Evolutionary conservation across 2,329 filamentous ascomycete genomes (phyloP), one percentile per base, ranked within the genome.

Genomic region (Alternaria longipes): DNA sequence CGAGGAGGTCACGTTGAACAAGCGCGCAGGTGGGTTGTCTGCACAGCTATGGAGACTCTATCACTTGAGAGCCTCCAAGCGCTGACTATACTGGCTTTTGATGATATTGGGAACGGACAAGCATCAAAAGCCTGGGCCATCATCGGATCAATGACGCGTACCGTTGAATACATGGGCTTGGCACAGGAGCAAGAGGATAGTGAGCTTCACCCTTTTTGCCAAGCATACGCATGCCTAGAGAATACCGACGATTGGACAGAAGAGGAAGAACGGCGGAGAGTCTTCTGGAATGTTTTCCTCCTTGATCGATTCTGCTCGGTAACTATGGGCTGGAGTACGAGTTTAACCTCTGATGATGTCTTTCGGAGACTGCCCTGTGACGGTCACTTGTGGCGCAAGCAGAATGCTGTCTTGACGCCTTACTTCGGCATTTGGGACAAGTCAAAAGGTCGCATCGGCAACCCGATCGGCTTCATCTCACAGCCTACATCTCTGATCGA

Each of bases 351-450:
- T 7, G 63, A 68, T 26, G 67, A 70, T 32, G 67, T 70, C 4
- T 60, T 56, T 32, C 55, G 67, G 20, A 62, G 67, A 32, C 50
- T 70, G 7, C 67, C 67, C 8, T 66, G 65, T 20, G 67, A 70
- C 30, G 67, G 67, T 5, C 63, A 64, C 50, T 40, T 70, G 9
- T 70, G 67, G 67, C 56, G 65, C n/a, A 70, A 66, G 38, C 45
- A 64, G 24, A 54, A 62, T 16, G 42, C 62, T 26, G 67, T 64
- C 8, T 22, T 56, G 32, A 70, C 67, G 12, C 67, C 65, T 4
- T 70, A 66, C 42, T 61, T 70, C 38, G 67, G 67, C 26, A 70
- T 70, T 26, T 70, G 67, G 67, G 67, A 70, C 59, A 67, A 64
- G 34, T 68, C 67, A 7, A 62, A 55, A 52, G 64, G 61, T 11